phyloP scores from a whole-genome alignment of 441 rosid genomes.

The Eruca vesicaria region DNA sequence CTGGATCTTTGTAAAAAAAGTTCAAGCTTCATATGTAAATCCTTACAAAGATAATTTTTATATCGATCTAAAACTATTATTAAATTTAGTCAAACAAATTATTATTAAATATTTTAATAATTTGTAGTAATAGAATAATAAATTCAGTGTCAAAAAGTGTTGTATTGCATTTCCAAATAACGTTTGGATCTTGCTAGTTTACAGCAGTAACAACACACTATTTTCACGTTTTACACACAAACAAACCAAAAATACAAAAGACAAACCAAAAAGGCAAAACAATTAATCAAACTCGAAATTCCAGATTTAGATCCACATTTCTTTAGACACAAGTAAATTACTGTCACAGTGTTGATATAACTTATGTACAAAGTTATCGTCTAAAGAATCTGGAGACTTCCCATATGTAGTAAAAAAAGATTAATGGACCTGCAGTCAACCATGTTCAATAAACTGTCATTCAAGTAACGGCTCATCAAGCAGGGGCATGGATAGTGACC shows the following conservation, averaged over 20 bases:
- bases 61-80: background rate
- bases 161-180: background rate
- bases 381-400: background rate
- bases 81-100: too few species aligned
- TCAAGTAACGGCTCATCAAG: constrained; percentile 53
- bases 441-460: constrained; percentile 26
- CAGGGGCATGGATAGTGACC: constrained; percentile 42
- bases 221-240: background rate
- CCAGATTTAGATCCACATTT: background rate
- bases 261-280: background rate
- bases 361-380: constrained; percentile 23
- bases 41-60: background rate
- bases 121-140: background rate
- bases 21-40: background rate
- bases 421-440: constrained; percentile 4
- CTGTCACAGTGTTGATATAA: constrained; percentile 12
- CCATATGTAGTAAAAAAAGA: background rate
- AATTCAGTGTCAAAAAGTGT: background rate
- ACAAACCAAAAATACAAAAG: background rate
- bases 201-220: background rate
- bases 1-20: background rate
- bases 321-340: background rate
- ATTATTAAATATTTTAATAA: background rate
- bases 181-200: background rate
- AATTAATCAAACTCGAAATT: constrained; percentile 9